Evolutionary conservation across 2,329 filamentous ascomycete species (phyloP).

Genomic region (Pyricularia grisea): DNA sequence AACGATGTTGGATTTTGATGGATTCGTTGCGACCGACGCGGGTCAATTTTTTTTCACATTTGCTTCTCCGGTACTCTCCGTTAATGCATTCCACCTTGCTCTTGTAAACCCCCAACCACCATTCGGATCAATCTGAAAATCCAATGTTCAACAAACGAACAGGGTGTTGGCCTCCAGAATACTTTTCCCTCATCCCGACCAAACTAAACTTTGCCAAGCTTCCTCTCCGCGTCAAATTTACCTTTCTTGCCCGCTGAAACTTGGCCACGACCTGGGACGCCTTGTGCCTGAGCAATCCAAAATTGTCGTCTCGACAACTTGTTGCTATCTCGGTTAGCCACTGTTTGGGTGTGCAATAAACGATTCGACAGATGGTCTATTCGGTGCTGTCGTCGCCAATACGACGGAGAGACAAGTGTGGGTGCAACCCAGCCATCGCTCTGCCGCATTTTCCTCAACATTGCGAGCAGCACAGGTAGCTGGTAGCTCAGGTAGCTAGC

Average conservation of each 20-base stretch:
- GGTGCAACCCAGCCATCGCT: neutral
- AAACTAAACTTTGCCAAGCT: neutral
- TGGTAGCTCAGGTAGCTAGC: neutral
- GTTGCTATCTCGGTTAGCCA: neutral
- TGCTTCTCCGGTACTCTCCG: neutral
- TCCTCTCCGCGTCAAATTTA: neutral
- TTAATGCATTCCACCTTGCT: neutral
- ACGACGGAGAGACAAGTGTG: constrained; percentile 1
- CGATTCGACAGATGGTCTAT: neutral
- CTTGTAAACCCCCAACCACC: neutral
- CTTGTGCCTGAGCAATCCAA: neutral
- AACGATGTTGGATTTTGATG: neutral
- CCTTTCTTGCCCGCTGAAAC: neutral
- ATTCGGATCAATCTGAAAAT: neutral
- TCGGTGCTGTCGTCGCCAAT: constrained; percentile 1
- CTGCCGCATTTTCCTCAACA: neutral
- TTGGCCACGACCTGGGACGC: neutral
- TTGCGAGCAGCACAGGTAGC: neutral
- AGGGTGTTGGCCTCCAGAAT: neutral
- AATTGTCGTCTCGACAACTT: neutral
- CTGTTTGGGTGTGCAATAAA: neutral
- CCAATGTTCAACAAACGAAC: neutral
- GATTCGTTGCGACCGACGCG: neutral
- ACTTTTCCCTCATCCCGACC: neutral
- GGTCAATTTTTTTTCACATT: neutral